Evolutionary conservation across 1,139 yeast species (phyloP), one percentile per base, ranked within the genome.

Genomic region (Yamadazyma mexicana): DNA sequence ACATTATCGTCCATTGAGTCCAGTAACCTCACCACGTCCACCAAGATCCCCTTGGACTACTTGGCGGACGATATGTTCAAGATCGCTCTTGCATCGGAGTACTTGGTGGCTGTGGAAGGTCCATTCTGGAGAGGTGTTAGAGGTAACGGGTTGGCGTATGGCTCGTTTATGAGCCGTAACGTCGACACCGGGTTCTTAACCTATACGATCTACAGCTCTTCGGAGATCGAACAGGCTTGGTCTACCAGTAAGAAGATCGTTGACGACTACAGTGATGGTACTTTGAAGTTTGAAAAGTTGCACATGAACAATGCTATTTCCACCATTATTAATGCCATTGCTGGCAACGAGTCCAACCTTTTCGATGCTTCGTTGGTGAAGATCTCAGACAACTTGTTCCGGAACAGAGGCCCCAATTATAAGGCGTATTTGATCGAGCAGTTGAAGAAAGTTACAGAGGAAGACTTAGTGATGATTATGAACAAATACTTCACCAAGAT

Each of bases 81-180:
- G 20, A 73, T 92, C 34, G 75, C 83, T 0, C 72, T 92, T 16
- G 88, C 92, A 6, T 74, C 85, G 9, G 91, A 86, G 43, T 86
- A 83, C 54, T 69, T 94, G 44, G 84, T 83, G 50, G 86, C 91
- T 22, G 88, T 88, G 17, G 99, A 94, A 61, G 99, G 99, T 1
- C 98, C 98, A 28, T 83, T 92, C 50, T 92, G 98, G 98, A 78
- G 89, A 55, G 96, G 94, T 37, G 87, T 94, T 30, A 79, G 99
- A 62, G 99, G 99, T 29, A 78, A 91, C 1, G 99, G 99, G 1
- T 70, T 88, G 39, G 98, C 98, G 0, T 94, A 94, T 60, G 97
- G 97, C 24, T 94, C 92, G 1, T 72, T 67, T 40, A 71, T 88
- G 47, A 59, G 71, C 23, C 69, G 79, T 39, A 74, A 75, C 49